A percentile compares a stretch with the other conserved stretches of the same genome.
phyloP scores from a whole-genome alignment of 352 stramenopile species.

The Pythium chondricola region DNA sequence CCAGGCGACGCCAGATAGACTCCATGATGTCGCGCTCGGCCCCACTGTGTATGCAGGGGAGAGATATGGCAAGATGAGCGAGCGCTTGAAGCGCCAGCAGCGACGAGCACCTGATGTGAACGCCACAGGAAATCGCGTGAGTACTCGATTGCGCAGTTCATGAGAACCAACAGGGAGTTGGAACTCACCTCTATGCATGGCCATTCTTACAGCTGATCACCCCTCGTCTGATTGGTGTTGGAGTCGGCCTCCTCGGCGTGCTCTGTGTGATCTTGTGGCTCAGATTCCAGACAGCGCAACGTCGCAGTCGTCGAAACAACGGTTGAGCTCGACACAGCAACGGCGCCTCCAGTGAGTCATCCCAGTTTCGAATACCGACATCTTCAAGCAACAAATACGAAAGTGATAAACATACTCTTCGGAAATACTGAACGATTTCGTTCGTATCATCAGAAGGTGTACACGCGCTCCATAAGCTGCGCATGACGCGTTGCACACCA shows the following conservation, averaged over 20 bases:
- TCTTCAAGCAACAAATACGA: too few relatives aligned
- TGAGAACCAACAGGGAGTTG: background rate
- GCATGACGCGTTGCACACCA: too few relatives aligned
- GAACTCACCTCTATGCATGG: too few relatives aligned
- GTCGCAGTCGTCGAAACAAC: constrained; percentile 13
- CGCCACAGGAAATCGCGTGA: constrained; percentile 30
- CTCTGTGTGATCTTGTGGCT: constrained; percentile 47
- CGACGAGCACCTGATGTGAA: constrained; percentile 35
- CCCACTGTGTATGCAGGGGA: constrained; percentile 80
- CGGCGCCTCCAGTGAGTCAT: too few relatives aligned
- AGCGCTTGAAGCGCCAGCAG: constrained; percentile 72
- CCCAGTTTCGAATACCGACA: too few relatives aligned
- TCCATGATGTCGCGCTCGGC: constrained; percentile 51
- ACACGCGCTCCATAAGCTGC: too few relatives aligned
- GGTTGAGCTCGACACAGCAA: background rate
- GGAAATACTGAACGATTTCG: too few relatives aligned
- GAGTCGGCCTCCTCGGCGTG: constrained; percentile 45
- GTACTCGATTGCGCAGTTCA: constrained; percentile 1
- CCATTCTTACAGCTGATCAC: constrained; percentile 60
- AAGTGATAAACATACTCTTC: too few relatives aligned
- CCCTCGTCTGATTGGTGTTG: constrained; percentile 53
- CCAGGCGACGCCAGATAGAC: constrained; percentile 23
- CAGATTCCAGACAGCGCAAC: constrained; percentile 37
- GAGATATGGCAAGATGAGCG: constrained; percentile 79
- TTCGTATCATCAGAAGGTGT: too few relatives aligned